Base-by-base conservation (phyloP, 1,284 basidiomycete species). In the Irpex lacteus region DNA sequence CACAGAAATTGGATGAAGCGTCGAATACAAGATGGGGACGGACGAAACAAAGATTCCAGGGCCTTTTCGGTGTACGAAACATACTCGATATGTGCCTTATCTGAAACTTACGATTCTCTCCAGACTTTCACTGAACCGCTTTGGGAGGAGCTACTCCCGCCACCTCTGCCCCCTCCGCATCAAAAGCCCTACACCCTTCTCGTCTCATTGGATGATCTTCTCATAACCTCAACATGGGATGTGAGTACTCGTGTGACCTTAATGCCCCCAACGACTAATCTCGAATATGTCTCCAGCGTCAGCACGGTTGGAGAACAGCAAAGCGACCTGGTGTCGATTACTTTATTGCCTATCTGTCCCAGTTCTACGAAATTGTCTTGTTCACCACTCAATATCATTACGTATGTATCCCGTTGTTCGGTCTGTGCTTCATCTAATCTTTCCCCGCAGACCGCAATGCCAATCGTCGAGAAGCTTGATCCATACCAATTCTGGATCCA, bases 301-400 rank as follows among this genome's bases (percentile, higher is more conserved):
- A 90, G 80, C 81, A 92, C 70, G 94, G 94, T 38, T 96, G 94
- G 94, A 82, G 92, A 69, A 96, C 94, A 2, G 94, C 94, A 44
- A 96, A 96, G 77, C 88, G 98, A 60, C 97, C 97, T 1, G 98
- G 98, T 2, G 91, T 97, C 7, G 98, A 99, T 75, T 98, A 98
- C 78, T 99, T 98, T 85, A 82, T 99, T 59, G 96, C 88, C 38
- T 98, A 99, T 77, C 85, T 99, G 53, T 95, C 95, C 0, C 96
- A 98, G 73, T 98, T 98, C 79, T 99, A 95, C 77, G 97, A 99
- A 81, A 89, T 99, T 66, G 96, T 99, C 21, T 82, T 99, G 62
- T 99, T 98, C 81, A 98, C 96, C 11, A 86, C 89, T 7, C 95
- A 98, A 78, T 88, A 94, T 61, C 83, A 87, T 70, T 98, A 97